These are phyloP conservation scores for Zymoseptoria pseudotritici DNA, from an alignment of 2,329 filamentous ascomycete genomes.

Conservation along the genomic window DNA sequence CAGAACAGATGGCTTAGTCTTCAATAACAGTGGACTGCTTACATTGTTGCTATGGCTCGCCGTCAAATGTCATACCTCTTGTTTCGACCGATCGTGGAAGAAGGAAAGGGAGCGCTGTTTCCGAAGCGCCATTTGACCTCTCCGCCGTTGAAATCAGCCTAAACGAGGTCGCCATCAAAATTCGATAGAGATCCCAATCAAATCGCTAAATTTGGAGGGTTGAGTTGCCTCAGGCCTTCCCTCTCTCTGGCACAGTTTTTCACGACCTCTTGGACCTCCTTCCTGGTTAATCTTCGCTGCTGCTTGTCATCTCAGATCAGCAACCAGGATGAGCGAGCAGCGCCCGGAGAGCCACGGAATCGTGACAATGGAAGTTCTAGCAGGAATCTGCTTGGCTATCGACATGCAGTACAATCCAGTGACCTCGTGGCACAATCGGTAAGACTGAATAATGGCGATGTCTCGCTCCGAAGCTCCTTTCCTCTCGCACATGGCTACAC, in stretches of 20 bases:
- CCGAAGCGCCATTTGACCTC: too few relatives aligned
- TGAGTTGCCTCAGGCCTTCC: background rate
- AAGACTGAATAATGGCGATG: background rate
- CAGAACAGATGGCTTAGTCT: background rate
- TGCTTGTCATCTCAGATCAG: background rate
- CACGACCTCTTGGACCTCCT: too few relatives aligned
- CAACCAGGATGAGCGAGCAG: background rate
- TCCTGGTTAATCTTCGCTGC: background rate
- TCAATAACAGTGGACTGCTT: background rate
- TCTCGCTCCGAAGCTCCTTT: background rate
- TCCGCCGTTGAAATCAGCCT: background rate
- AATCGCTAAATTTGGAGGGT: background rate
- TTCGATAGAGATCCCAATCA: background rate
- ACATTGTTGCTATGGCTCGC: background rate
- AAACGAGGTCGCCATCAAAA: background rate
- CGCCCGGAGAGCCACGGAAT: background rate
- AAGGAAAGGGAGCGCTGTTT: too few relatives aligned
- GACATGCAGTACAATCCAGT: background rate
- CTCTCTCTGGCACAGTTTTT: background rate
- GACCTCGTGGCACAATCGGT: background rate
- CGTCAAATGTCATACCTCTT: too few relatives aligned
- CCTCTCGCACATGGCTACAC: slow-evolving; percentile 6
- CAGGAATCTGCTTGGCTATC: background rate
- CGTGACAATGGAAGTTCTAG: background rate
- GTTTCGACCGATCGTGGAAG: too few relatives aligned